phyloP scores from a whole-genome alignment of 2,329 filamentous ascomycete genomes.

The Diplodia scrobiculata region DNA sequence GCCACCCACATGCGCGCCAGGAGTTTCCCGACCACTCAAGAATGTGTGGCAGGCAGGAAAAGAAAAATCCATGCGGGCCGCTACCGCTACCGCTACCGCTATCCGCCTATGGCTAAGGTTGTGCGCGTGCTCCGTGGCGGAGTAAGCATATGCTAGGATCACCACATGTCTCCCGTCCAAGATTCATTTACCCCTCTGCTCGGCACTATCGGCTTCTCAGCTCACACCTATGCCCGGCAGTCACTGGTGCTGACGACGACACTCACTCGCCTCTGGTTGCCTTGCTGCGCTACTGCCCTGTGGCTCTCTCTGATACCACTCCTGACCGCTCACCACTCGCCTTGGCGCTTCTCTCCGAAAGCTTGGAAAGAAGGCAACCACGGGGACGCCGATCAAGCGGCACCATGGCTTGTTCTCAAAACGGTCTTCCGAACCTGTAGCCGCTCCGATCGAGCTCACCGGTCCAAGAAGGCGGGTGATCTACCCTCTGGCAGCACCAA shows the following conservation, averaged over 20 bases:
- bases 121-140: constrained; percentile 9
- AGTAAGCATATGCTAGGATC: constrained; percentile 14
- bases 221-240: constrained; percentile 1
- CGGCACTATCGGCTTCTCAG: constrained; percentile 4
- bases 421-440: background rate
- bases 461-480: background rate
- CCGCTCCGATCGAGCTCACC: constrained; percentile 1
- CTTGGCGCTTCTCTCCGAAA: background rate
- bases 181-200: background rate
- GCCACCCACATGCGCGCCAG: constrained; percentile 9
- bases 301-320: background rate
- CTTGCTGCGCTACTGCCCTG: constrained; percentile 16
- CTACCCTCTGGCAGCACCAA: background rate
- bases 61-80: background rate
- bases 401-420: constrained; percentile 20
- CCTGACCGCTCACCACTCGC: constrained; percentile 1
- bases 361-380: constrained; percentile 25
- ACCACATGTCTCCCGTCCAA: constrained; percentile 2
- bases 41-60: background rate
- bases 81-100: background rate
- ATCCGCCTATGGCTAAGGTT: background rate
- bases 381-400: constrained; percentile 15
- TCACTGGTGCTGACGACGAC: constrained; percentile 18
- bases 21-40: background rate
- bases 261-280: background rate